Evolutionary conservation across 2,329 filamentous ascomycete genomes (phyloP), one percentile per base, ranked within the genome.

Genomic region (Trichoderma sp.): DNA sequence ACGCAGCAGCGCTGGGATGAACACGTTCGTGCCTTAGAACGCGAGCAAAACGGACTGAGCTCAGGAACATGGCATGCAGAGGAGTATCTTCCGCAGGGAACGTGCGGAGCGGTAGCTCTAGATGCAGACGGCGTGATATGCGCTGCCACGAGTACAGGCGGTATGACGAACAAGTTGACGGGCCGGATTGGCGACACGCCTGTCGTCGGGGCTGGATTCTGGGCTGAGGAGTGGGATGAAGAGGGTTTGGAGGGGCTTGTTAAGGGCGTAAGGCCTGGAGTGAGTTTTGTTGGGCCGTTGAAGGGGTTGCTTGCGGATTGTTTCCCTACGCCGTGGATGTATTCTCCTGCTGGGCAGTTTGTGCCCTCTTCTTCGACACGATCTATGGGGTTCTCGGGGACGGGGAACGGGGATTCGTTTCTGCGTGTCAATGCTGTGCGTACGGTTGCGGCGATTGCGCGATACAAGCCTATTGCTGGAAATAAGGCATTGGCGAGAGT

Each of bases 331-430:
- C 85, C 85, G 6, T 82, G 80, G 20, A 36, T 78, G 17, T 85
- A 85, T 74, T 74, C 75, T 3, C 84, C 83, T 3, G 63, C 36
- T 15, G 6, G 36, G 3, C 30, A 23, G 47, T 12, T 12, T 23
- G 47, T 4, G 32, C 30, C 57, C 57, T 59, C 57, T 1, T 59
- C 32, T 20, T 20, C 11, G 32, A 79, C 74, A 3, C 74, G 80
- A n/a, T 84, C 85, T 0, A 77, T 87, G 7, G 93, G 86, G 0
- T 83, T 93, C 11, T 95, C 92, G 0, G 92, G 93, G 0, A 95
- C 94, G 0, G 95, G 94, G 0, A 97, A 97, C 76, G 94, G 95
- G 0, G 94, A 97, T 81, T 93, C 92, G 0, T 97, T 97, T 79
- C 85, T 97, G 17, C 90, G 93, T 4, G 83, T 89, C 2, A 88